These are phyloP conservation scores for Phytophthora fragariae DNA, from an alignment of 352 stramenopile genomes.

Conservation along the genomic window DNA sequence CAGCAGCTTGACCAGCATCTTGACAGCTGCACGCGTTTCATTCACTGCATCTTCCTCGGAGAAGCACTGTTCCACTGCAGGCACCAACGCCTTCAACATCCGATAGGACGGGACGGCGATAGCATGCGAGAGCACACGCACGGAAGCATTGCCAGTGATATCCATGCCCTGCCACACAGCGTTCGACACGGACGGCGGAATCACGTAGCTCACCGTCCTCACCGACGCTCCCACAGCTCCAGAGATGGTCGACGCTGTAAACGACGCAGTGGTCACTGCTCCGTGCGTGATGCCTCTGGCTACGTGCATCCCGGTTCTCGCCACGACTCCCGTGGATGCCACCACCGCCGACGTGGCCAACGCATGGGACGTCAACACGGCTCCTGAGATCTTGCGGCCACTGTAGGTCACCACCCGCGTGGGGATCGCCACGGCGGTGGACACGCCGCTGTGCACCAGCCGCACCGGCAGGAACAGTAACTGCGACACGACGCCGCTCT, in stretches of 20 bases:
- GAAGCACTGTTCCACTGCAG: slow-evolving; percentile 49
- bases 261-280: slow-evolving; percentile 62
- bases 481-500: slow-evolving; percentile 51
- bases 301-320: slow-evolving; percentile 64
- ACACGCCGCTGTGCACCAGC: slow-evolving; percentile 64
- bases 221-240: slow-evolving; percentile 65
- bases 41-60: slow-evolving; percentile 67
- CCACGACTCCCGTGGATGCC: slow-evolving; percentile 54
- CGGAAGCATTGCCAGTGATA: slow-evolving; percentile 64
- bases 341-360: slow-evolving; percentile 68
- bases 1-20: slow-evolving; percentile 61
- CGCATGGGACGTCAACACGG: slow-evolving; percentile 63
- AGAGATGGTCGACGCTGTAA: slow-evolving; percentile 58
- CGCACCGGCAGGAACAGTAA: slow-evolving; percentile 72
- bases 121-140: slow-evolving; percentile 64
- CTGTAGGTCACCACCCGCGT: slow-evolving; percentile 58
- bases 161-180: slow-evolving; percentile 70
- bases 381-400: slow-evolving; percentile 64
- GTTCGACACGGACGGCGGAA: slow-evolving; percentile 68
- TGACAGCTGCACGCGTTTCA: slow-evolving; percentile 55
- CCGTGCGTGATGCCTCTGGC: slow-evolving; percentile 55
- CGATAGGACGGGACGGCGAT: slow-evolving; percentile 77
- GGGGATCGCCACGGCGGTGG: slow-evolving; percentile 62
- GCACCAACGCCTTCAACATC: slow-evolving; percentile 61
- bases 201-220: slow-evolving; percentile 58